phyloP scores from a whole-genome alignment of 1,284 basidiomycete genomes.

The Cerioporus squamosus region DNA sequence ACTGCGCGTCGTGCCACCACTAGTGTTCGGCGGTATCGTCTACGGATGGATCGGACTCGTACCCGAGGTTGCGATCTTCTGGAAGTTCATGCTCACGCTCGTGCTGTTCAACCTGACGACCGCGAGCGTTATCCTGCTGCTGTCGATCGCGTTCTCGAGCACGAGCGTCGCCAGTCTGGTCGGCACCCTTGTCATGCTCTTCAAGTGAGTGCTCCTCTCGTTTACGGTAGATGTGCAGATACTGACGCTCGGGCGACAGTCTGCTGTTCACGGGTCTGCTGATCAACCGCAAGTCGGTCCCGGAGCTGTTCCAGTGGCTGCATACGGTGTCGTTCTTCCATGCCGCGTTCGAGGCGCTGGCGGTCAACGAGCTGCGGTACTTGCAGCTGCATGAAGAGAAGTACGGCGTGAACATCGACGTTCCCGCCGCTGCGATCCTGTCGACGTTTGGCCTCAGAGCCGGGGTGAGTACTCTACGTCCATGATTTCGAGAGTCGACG shows the following conservation, averaged over 20 bases:
- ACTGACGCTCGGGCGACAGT: slow-evolving; percentile 45
- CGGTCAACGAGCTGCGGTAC: slow-evolving; percentile 95
- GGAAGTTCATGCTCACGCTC: slow-evolving; percentile 96
- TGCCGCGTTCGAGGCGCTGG: slow-evolving; percentile 95
- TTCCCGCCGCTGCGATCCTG: slow-evolving; percentile 92
- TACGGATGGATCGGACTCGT: slow-evolving; percentile 95
- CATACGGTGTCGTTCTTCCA: slow-evolving; percentile 97
- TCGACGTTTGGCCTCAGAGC: slow-evolving; percentile 89
- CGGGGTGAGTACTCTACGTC: slow-evolving; percentile 53
- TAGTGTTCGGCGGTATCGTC: slow-evolving; percentile 93
- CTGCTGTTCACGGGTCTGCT: slow-evolving; percentile 94
- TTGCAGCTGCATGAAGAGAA: slow-evolving; percentile 91
- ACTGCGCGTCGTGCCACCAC: slow-evolving; percentile 90
- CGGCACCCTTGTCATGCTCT: slow-evolving; percentile 96
- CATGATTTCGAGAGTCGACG: background rate
- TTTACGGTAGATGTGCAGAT: background rate
- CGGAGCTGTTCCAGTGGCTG: slow-evolving; percentile 78
- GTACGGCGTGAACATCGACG: slow-evolving; percentile 91
- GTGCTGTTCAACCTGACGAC: slow-evolving; percentile 96
- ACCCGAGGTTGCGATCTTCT: slow-evolving; percentile 86
- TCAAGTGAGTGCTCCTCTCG: slow-evolving; percentile 73
- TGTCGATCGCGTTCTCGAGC: slow-evolving; percentile 88
- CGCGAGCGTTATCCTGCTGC: slow-evolving; percentile 87
- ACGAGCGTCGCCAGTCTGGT: slow-evolving; percentile 89
- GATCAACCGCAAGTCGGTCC: slow-evolving; percentile 91